phyloP scores from a whole-genome alignment of 768 basidiomycete genomes.

The Lactifluus volemus region DNA sequence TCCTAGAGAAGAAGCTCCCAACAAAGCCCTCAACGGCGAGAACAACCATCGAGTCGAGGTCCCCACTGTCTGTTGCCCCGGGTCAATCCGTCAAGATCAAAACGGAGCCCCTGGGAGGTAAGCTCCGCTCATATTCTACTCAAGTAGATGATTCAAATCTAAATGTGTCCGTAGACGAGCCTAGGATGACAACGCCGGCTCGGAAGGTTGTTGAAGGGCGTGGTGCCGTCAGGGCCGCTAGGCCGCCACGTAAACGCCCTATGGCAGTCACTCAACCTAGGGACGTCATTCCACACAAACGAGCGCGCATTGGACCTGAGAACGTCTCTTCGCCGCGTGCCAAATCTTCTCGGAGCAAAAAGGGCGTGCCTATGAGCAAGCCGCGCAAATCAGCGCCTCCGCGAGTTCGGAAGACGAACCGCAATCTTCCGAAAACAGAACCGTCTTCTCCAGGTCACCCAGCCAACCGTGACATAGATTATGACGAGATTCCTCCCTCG shows the following conservation, averaged over 20 bases:
- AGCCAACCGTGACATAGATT: conserved; percentile 8
- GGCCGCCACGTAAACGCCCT: neutral
- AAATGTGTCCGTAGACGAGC: neutral
- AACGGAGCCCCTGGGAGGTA: neutral
- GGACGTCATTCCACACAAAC: neutral
- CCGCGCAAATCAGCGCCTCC: neutral
- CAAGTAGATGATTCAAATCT: neutral
- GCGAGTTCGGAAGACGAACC: conserved; percentile 14
- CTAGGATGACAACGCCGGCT: neutral
- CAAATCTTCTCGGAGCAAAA: neutral
- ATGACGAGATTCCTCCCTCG: conserved; percentile 16
- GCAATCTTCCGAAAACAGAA: conserved; percentile 5
- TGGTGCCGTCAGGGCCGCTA: neutral
- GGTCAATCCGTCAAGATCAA: neutral
- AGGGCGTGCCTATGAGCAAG: neutral
- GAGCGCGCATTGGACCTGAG: neutral
- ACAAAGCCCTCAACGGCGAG: neutral
- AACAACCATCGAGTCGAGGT: neutral
- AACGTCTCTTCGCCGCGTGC: neutral
- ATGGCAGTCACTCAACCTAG: neutral
- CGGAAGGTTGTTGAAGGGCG: neutral
- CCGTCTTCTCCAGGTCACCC: neutral
- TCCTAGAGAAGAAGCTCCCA: neutral
- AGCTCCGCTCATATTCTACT: neutral
- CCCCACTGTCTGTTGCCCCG: neutral